Base-by-base conservation (phyloP, 176 grass and related monocot species). In the Poa annua region DNA sequence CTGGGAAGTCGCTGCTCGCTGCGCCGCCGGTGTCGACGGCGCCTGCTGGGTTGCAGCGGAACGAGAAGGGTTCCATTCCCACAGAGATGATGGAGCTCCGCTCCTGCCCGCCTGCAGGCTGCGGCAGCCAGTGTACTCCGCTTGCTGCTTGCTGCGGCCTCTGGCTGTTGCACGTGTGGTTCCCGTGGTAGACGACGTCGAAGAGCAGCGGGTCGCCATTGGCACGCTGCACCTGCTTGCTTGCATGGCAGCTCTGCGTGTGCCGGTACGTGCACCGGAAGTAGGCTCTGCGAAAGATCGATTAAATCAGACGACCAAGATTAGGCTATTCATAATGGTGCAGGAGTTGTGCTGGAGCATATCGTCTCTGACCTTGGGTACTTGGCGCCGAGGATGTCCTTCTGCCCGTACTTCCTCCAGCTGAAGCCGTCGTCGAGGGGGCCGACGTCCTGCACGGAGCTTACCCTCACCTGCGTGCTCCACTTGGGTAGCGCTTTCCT, bases 341-440 rank as follows among this genome's bases (percentile, higher is more conserved):
- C 15, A 20, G 32, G 63, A 19, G 63, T 19, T 39, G 53, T 24
- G 54, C 38, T 13, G 11, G 2, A 6, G 33, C 16, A 49, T 47
- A 49, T 47, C 20, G 33, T 73, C 79, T 47, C 67, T 91, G 15
- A 98, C 96, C 96, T 95, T 78, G 96, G 96, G 88, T 95, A 89
- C 83, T 92, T 95, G 75, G 96, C 91, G 39, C 92, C 92, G 53
- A 98, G 96, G 80, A 98, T 98, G 74, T 95, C 92, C 74, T 98
- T 98, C 84, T 98, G 96, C 3, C 96, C 96, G 84, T 98, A 98
- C 86, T 98, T 98, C 84, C 96, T 95, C 96, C 96, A 98, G 86
- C 92, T 87, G 80, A 93, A 79, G 38, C 92, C 92, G 78, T 98
- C 96, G 65, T 98, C 90, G 45, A 91, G 57, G 20, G 91, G 89